Conservation (phyloP, 2,329 filamentous ascomycete genomes). For the Pseudogymnoascus sp. region DNA sequence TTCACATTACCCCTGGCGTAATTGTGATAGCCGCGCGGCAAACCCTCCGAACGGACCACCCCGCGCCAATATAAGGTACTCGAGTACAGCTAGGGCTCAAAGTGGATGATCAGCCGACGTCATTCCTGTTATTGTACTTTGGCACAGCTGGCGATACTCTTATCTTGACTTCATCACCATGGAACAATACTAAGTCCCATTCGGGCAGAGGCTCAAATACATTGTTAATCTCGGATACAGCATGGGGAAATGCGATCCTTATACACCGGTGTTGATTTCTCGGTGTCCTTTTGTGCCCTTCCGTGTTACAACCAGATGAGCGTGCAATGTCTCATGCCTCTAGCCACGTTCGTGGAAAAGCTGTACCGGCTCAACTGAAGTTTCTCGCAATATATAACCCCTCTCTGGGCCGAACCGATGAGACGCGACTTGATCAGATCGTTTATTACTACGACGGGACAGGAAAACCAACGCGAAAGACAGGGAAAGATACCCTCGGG, state of each 20-base stretch:
- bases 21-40: background rate
- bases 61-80: conserved; percentile 7
- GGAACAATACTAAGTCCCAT: background rate
- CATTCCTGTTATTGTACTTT: background rate
- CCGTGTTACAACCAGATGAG: background rate
- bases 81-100: background rate
- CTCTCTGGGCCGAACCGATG: conserved; percentile 58
- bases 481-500: conserved; percentile 22
- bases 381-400: conserved; percentile 97
- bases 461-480: conserved; percentile 27
- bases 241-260: background rate
- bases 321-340: conserved; percentile 27
- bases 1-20: background rate
- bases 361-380: conserved; percentile 69
- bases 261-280: background rate
- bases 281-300: background rate
- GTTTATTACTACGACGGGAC: conserved; percentile 65
- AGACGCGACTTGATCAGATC: conserved; percentile 68
- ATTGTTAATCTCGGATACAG: background rate
- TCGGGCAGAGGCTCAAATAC: background rate
- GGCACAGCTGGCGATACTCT: conserved; percentile 4
- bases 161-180: background rate
- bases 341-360: conserved; percentile 20
- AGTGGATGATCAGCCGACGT: conserved; percentile 9
- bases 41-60: too few relatives aligned